A percentile compares a stretch with the other conserved stretches of the same genome.
phyloP scores from a whole-genome alignment of 129 eudicot species.

The Flaveria brownii region DNA sequence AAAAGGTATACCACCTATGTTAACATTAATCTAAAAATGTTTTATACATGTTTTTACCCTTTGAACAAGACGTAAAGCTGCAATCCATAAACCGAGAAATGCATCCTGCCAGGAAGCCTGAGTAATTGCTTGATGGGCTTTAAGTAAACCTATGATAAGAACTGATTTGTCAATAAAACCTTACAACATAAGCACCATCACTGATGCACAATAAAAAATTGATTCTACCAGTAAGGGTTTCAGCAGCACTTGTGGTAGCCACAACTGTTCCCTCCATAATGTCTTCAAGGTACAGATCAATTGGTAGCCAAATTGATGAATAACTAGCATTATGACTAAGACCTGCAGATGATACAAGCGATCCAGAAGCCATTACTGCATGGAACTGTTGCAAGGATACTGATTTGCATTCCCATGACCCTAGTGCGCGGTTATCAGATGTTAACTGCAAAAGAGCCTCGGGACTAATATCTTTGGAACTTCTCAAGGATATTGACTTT shows the following conservation, averaged over 20 bases:
- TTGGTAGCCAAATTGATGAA: slow-evolving; percentile 80
- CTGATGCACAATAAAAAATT: neutral
- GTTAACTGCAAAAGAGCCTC: slow-evolving; percentile 70
- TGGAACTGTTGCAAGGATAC: slow-evolving; percentile 58
- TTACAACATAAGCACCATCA: slow-evolving; percentile 13
- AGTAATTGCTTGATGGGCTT: slow-evolving; percentile 80
- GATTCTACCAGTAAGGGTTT: slow-evolving; percentile 68
- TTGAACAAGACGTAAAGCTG: slow-evolving; percentile 92
- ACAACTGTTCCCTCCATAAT: slow-evolving; percentile 77
- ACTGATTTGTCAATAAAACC: slow-evolving; percentile 12
- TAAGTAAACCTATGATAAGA: slow-evolving; percentile 62
- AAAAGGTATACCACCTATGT: neutral
- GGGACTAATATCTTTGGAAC: slow-evolving; percentile 61
- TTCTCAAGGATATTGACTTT: slow-evolving; percentile 64
- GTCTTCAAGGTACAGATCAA: slow-evolving; percentile 89
- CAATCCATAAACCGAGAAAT: slow-evolving; percentile 89
- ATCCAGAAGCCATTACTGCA: slow-evolving; percentile 74
- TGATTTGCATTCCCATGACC: slow-evolving; percentile 56
- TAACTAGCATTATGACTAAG: slow-evolving; percentile 60
- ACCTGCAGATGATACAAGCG: slow-evolving; percentile 65
- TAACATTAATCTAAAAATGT: slow-evolving; percentile 3
- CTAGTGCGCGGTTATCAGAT: slow-evolving; percentile 51
- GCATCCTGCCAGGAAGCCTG: slow-evolving; percentile 89
- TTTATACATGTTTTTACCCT: slow-evolving; percentile 54
- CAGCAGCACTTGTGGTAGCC: slow-evolving; percentile 85